These are phyloP conservation scores for Eleusine indica DNA, from an alignment of 176 grass and related monocot species.

Conservation along the genomic window DNA sequence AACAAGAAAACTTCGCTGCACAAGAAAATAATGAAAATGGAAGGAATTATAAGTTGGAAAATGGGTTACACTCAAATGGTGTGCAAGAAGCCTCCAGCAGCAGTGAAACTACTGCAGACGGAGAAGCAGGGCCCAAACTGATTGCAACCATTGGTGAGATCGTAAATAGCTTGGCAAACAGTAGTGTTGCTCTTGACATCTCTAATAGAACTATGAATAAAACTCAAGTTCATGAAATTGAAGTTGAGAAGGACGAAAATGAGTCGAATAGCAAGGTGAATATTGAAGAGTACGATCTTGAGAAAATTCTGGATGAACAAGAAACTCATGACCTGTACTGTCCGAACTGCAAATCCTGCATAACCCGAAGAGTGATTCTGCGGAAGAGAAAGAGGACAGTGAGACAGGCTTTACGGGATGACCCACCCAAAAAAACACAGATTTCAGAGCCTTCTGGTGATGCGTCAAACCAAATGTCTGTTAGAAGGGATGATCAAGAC, in stretches of 20 bases:
- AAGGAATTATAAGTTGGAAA: slow-evolving; percentile 23
- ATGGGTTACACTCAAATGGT: slow-evolving; percentile 43
- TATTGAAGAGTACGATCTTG: slow-evolving; percentile 62
- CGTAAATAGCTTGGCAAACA: background rate
- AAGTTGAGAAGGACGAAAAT: slow-evolving; percentile 29
- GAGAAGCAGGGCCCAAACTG: slow-evolving; percentile 23
- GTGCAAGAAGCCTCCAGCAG: slow-evolving; percentile 24
- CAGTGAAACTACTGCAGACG: slow-evolving; percentile 3
- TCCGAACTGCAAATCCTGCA: slow-evolving; percentile 85
- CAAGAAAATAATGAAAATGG: slow-evolving; percentile 33
- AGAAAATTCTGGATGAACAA: slow-evolving; percentile 78
- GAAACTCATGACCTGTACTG: slow-evolving; percentile 85
- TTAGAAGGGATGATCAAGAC: slow-evolving; percentile 30
- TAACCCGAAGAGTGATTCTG: slow-evolving; percentile 87
- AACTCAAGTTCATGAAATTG: slow-evolving; percentile 32
- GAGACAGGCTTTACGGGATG: slow-evolving; percentile 31
- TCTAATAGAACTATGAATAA: slow-evolving; percentile 5
- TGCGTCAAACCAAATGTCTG: slow-evolving; percentile 2
- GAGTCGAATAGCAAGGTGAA: background rate
- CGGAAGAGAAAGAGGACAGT: slow-evolving; percentile 77
- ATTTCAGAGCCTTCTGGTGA: background rate
- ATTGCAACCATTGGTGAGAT: background rate
- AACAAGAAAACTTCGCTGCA: slow-evolving; percentile 10
- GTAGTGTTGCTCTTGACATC: slow-evolving; percentile 9
- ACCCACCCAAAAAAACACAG: slow-evolving; percentile 51